Conservation (phyloP, 1,284 basidiomycete species). For the Melampsora abietis-canadensis region DNA sequence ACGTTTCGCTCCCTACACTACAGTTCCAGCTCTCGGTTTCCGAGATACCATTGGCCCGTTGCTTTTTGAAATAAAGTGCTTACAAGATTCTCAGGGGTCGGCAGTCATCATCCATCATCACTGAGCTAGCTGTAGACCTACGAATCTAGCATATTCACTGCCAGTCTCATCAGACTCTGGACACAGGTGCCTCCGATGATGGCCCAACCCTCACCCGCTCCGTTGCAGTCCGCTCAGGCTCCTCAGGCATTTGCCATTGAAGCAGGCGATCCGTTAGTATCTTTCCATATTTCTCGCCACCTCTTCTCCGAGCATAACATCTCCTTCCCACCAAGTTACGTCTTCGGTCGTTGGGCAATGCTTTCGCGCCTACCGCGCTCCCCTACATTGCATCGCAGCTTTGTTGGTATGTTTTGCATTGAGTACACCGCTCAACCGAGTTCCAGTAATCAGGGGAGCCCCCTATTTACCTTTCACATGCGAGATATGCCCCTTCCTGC, state of each 20-base stretch:
- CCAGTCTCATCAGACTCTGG: background rate
- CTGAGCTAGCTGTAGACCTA: no score
- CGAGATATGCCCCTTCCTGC: background rate
- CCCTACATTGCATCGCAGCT: background rate
- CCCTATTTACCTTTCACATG: background rate
- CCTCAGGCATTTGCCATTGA: conserved; percentile 6
- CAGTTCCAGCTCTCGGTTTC: conserved; percentile 4
- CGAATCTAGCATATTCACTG: background rate
- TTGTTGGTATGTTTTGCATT: background rate
- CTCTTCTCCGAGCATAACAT: background rate
- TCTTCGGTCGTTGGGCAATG: background rate
- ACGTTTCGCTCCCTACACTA: background rate
- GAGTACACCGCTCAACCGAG: background rate
- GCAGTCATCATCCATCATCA: no score
- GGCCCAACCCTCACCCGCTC: conserved; percentile 4
- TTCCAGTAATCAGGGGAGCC: background rate
- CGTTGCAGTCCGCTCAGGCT: background rate
- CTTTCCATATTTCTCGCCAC: background rate
- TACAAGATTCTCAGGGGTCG: no score
- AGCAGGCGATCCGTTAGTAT: conserved; percentile 10
- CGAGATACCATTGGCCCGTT: background rate
- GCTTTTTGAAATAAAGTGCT: background rate
- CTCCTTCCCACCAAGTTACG: background rate
- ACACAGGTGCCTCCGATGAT: background rate
- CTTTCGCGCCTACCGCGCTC: background rate